Evolutionary conservation across 2,329 filamentous ascomycete genomes (phyloP), one percentile per base, ranked within the genome.

Genomic region (Byssothecium circinans): DNA sequence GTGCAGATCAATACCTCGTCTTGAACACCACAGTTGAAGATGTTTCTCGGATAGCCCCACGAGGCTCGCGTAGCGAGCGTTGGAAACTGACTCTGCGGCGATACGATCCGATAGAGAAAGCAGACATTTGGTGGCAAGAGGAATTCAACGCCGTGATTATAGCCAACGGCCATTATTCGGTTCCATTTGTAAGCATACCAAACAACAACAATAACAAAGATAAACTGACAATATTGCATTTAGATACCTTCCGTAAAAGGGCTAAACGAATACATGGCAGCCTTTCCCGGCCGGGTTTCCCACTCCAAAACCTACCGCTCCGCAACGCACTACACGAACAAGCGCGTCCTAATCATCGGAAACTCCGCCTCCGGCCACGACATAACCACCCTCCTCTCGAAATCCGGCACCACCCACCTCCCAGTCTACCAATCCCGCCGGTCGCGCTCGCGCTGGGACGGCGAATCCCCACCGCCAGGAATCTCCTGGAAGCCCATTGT

Each of bases 401-500:
- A 15, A 17, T 39, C 36, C 8, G 75, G 49, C n/a, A 14, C 34
- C 4, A 33, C 74, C 0, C 50, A 64, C 0, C 65, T 67, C 0
- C 79, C 80, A 0, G 70, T 83, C 1, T 78, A 78, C 49, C 75
- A 80, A 46, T 83, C 81, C 0, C 70, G 78, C 2, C 68, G 80
- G 8, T 78, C 78, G 1, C 64, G 61, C 3, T 76, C 74, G 0
- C 69, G 73, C 4, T 82, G 80, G 75, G 80, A 83, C 39, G 78
- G 78, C 10, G 62, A 73, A 22, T 45, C 63, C 7, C 78, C 81
- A 1, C 75, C 75, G 0, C 27, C 58, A 0, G 79, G 78, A 0
- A 74, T 82, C 4, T 70, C 58, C 5, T 84, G 81, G 81, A 82
- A 81, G 54, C 78, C 80, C 0, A 56, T 79, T 10, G 75, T 85